These are phyloP conservation scores for Physocladia obscura DNA, from an alignment of 192 early-diverging fungal genomes.

Conservation along the genomic window DNA sequence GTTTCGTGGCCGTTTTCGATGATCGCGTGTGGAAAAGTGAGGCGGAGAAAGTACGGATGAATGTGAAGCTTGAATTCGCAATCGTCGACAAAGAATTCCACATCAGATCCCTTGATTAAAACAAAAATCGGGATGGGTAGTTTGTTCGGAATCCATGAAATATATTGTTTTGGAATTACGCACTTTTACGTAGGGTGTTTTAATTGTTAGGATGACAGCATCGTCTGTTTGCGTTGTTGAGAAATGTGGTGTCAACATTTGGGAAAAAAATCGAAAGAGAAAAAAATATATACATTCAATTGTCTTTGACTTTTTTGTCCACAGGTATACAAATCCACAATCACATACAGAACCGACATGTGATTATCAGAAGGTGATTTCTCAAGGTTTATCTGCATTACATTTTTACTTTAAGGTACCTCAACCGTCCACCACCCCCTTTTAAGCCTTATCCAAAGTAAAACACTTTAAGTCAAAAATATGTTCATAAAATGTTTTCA, in stretches of 20 bases:
- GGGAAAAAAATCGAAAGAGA: too few relatives aligned
- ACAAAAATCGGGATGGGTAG: neutral
- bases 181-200: constrained; percentile 80
- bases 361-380: too few relatives aligned
- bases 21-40: constrained; percentile 78
- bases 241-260: constrained; percentile 92
- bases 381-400: too few relatives aligned
- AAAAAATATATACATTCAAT: too few relatives aligned
- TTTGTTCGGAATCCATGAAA: neutral
- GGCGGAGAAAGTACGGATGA: constrained; percentile 87
- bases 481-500: too few relatives aligned
- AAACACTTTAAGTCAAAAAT: too few relatives aligned
- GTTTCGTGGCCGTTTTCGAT: constrained; percentile 83
- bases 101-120: constrained; percentile 66
- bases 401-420: too few relatives aligned
- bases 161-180: neutral
- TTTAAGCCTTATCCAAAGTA: too few relatives aligned
- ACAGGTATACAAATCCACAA: too few relatives aligned
- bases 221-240: constrained; percentile 74
- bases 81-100: constrained; percentile 83
- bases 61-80: constrained; percentile 85
- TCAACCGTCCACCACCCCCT: too few relatives aligned
- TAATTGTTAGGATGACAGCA: constrained; percentile 70
- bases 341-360: too few relatives aligned
- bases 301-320: too few relatives aligned